Evolutionary conservation across 2,329 filamentous ascomycete genomes (phyloP).

Genomic region (Mariannaea elegans): DNA sequence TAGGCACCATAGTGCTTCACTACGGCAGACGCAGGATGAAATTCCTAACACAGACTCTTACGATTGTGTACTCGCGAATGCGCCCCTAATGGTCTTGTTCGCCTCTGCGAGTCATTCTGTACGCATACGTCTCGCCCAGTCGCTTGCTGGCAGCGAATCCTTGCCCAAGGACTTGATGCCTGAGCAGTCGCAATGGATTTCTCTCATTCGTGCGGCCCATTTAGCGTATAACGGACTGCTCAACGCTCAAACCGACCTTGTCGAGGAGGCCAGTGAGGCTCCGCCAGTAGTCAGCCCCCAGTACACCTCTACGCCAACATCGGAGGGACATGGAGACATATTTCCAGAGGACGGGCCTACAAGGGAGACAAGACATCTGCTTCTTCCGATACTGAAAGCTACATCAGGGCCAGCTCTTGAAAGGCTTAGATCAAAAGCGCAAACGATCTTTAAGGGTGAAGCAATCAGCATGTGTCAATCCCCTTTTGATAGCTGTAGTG

Average conservation of each 20-base stretch:
- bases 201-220: constrained; percentile 30
- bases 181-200: constrained; percentile 31
- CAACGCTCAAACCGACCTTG: neutral
- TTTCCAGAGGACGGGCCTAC: constrained; percentile 23
- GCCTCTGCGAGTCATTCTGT: constrained; percentile 49
- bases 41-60: constrained; percentile 44
- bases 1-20: constrained; percentile 48
- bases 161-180: neutral
- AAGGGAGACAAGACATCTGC: neutral
- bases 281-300: neutral
- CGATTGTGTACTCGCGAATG: constrained; percentile 37
- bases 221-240: constrained; percentile 28
- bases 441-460: too few relatives aligned
- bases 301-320: neutral
- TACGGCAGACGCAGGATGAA: constrained; percentile 47
- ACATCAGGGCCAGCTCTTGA: constrained; percentile 23
- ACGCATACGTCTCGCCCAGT: constrained; percentile 45
- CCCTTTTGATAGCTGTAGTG: neutral
- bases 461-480: too few relatives aligned
- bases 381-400: constrained; percentile 27
- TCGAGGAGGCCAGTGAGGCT: neutral
- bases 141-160: constrained; percentile 22
- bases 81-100: constrained; percentile 54
- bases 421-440: neutral
- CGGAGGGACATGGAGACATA: neutral